Conservation (phyloP, 345 rosid genomes). For the Salix viminalis region DNA sequence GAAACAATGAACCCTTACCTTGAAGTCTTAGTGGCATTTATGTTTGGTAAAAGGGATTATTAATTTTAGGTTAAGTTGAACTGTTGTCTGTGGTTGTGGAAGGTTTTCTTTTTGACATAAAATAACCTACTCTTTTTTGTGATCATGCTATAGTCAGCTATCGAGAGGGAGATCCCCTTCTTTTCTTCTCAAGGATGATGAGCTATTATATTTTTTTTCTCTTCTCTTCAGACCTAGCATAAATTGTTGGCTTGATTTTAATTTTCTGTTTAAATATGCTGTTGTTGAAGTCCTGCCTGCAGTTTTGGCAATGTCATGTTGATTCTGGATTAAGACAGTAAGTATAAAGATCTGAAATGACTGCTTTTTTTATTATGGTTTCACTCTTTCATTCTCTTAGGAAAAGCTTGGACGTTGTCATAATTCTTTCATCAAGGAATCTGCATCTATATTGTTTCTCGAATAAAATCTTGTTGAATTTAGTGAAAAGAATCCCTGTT, state of each 20-base stretch:
- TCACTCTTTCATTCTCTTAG: background rate
- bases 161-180: background rate
- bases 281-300: background rate
- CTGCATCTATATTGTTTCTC: background rate
- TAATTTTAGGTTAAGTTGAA: too few relatives aligned
- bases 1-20: too few relatives aligned
- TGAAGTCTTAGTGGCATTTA: too few relatives aligned
- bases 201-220: too few relatives aligned
- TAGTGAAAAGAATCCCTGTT: too few relatives aligned
- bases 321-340: slow-evolving; percentile 3
- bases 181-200: background rate
- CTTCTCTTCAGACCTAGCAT: background rate
- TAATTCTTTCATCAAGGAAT: background rate
- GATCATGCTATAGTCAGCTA: too few relatives aligned
- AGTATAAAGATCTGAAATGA: slow-evolving; percentile 4
- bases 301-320: too few relatives aligned
- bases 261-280: background rate
- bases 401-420: background rate
- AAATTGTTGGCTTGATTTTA: background rate
- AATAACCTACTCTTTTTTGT: too few relatives aligned
- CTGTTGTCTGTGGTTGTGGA: too few relatives aligned
- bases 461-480: too few relatives aligned
- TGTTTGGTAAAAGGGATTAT: too few relatives aligned
- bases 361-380: background rate
- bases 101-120: too few relatives aligned